Evolutionary conservation across 257 asterid genomes (phyloP).

Genomic region (Rubia yunnanensis): DNA sequence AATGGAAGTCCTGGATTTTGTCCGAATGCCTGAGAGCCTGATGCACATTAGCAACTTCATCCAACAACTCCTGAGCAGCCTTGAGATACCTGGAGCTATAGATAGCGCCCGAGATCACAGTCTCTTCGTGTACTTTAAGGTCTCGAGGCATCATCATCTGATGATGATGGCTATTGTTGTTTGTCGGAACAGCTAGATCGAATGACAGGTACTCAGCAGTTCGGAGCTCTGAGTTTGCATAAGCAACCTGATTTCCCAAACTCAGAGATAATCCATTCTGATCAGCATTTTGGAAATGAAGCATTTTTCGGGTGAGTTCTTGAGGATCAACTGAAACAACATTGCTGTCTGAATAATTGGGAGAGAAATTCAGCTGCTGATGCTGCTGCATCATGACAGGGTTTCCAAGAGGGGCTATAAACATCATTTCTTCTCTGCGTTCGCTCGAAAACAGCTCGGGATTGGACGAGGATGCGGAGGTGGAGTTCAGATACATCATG

Average conservation of each 20-base stretch:
- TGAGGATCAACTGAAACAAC: constrained; percentile 23
- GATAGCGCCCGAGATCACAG: constrained; percentile 23
- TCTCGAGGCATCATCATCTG: constrained; percentile 22
- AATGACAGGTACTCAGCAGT: constrained; percentile 46
- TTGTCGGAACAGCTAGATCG: constrained; percentile 29
- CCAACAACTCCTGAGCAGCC: constrained; percentile 57
- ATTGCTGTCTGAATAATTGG: constrained; percentile 32
- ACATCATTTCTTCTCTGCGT: constrained; percentile 37
- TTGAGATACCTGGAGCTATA: constrained; percentile 47
- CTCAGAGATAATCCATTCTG: constrained; percentile 55
- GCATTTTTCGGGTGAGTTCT: constrained; percentile 20
- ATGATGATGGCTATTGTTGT: constrained; percentile 14
- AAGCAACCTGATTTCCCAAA: constrained; percentile 48
- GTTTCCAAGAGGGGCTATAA: constrained; percentile 30
- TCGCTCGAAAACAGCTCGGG: constrained; percentile 28
- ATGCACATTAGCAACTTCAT: constrained; percentile 49
- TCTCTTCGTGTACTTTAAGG: constrained; percentile 20
- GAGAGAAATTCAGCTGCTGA: constrained; percentile 20
- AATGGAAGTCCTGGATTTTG: constrained; percentile 19
- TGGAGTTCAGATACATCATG: constrained; percentile 28
- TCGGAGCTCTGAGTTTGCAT: constrained; percentile 29
- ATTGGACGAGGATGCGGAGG: constrained; percentile 28
- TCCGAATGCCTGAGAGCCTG: constrained; percentile 25
- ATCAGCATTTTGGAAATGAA: constrained; percentile 22
- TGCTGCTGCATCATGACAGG: constrained; percentile 28